Evolutionary conservation across 768 basidiomycete species (phyloP).

Genomic region (Pleurotus platypus): DNA sequence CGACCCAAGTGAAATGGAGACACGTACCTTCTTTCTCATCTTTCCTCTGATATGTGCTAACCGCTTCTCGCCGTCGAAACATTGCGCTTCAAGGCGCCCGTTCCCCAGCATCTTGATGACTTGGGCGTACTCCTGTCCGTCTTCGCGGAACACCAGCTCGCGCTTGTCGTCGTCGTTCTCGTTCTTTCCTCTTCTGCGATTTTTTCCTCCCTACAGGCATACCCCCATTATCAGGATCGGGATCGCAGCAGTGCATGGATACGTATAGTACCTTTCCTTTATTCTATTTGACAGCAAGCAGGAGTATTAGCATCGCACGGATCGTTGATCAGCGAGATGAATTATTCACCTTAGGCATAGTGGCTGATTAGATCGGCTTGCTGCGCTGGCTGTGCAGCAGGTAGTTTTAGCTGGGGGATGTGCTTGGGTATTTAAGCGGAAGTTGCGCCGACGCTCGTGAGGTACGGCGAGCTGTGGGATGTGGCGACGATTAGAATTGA

Average conservation of each 20-base stretch:
- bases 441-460: constrained; percentile 1
- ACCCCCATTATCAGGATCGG: not conserved
- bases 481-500: not conserved
- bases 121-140: constrained; percentile 98
- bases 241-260: not conserved
- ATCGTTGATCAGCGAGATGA: constrained; percentile 11
- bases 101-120: constrained; percentile 99
- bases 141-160: constrained; percentile 97
- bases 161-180: constrained; percentile 99
- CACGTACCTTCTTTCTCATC: constrained; percentile 95
- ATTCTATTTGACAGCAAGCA: constrained; percentile 40
- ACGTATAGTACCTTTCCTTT: constrained; percentile 63
- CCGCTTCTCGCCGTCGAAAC: constrained; percentile 98
- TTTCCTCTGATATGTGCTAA: constrained; percentile 98
- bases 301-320: constrained; percentile 9
- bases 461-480: not conserved
- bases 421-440: not conserved
- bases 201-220: constrained; percentile 86
- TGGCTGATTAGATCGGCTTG: constrained; percentile 13
- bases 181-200: constrained; percentile 99
- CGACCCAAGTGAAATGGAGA: not conserved
- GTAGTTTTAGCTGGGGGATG: not conserved
- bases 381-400: not conserved
- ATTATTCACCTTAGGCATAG: constrained; percentile 48
- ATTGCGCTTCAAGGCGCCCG: constrained; percentile 91